Conservation (phyloP, 2,329 filamentous ascomycete genomes). For the Simplicillium aogashimaense region DNA sequence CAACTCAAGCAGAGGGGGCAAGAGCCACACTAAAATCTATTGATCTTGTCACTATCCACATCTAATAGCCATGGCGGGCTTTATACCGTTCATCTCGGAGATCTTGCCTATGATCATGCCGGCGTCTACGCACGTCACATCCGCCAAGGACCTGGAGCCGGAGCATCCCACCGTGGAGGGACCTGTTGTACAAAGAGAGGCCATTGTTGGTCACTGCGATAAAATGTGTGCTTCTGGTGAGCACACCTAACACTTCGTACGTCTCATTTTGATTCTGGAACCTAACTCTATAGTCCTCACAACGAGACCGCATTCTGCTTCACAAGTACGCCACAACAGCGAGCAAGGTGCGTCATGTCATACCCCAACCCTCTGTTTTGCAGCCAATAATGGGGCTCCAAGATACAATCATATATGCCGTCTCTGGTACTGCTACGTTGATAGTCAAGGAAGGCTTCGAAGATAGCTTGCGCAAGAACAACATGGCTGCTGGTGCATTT, state of each 20-base stretch:
- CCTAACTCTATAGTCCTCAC: constrained; percentile 41
- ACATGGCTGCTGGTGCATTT: constrained; percentile 55
- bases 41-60: constrained; percentile 2
- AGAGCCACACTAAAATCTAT: too few species aligned
- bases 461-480: constrained; percentile 39
- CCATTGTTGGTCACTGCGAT: constrained; percentile 54
- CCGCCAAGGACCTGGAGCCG: constrained; percentile 35
- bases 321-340: constrained; percentile 59
- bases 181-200: constrained; percentile 29
- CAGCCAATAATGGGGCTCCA: not conserved
- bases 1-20: too few species aligned
- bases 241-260: constrained; percentile 13
- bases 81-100: constrained; percentile 46
- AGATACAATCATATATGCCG: constrained; percentile 62
- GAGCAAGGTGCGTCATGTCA: constrained; percentile 43
- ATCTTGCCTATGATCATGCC: constrained; percentile 51
- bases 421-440: constrained; percentile 50
- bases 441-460: constrained; percentile 47
- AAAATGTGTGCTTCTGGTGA: constrained; percentile 57
- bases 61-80: constrained; percentile 42
- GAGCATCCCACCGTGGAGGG: constrained; percentile 19
- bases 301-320: constrained; percentile 50
- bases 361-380: not conserved
- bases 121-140: constrained; percentile 44
- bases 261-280: constrained; percentile 9